Evolutionary conservation across 306 rosid species (phyloP), one percentile per base, ranked within the genome.

Genomic region (Castanospermum australe): DNA sequence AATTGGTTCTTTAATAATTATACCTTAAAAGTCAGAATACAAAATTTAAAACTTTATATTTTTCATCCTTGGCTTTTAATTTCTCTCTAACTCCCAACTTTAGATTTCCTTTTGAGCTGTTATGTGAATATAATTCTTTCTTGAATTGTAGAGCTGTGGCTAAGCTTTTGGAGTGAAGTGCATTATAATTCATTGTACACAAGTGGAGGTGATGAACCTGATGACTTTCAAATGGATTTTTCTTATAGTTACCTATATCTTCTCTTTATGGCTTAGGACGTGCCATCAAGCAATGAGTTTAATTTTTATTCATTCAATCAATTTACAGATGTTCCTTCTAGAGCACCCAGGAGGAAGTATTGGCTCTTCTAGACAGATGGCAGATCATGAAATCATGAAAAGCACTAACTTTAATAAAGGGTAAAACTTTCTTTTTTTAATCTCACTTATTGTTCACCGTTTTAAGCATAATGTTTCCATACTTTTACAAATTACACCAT

Each of bases 111-210:
- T 64, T 41, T 61, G 33, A 51, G 75, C 30, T 55, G 45, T 55
- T 13, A 54, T 21, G 20, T 48, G 72, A 54, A 44, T 13, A 11
- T 45, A 50, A 22, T 79, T 60, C 6, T 24, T 20, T 44, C 17
- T 20, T 42, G 28, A 64, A 22, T 25, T 83, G 17, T 67, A 95
- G 99, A 95, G 83, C 71, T 95, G 63, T 95, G 99, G 99, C 89
- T 95, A 67, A 95, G 99, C 93, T 95, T 95, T 87, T 95, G 99
- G 99, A 91, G 99, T 66, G 99, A 95, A 86, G 99, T 95, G 65
- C 99, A 95, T 88, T 95, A 95, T 76, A 95, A 95, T 71, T 95
- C 99, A 2, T 50, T 95, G 42, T 93, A 95, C 62, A 80, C 91
- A 32, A 82, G 41, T 42, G 93, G 93, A 88, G 99, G 99, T 95